Conservation (phyloP, 805 yeast species). For the Lachancea meyersii region DNA sequence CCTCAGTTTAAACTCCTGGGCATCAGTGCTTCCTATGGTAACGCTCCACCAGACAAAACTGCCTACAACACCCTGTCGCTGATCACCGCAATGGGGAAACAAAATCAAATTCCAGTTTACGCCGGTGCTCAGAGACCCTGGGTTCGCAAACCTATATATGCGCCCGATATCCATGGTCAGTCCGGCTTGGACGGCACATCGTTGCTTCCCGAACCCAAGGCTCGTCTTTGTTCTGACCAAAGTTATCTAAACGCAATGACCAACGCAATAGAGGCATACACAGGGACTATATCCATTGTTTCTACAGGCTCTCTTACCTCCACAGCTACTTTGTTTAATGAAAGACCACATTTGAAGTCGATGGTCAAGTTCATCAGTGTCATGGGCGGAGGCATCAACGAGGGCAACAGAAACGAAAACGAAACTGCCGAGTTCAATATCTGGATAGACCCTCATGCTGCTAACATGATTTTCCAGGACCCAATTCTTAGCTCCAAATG, state of each 20-base stretch:
- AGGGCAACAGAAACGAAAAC: slow-evolving; percentile 45
- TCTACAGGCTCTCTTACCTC: slow-evolving; percentile 80
- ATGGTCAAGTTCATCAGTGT: slow-evolving; percentile 51
- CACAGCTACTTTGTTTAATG: slow-evolving; percentile 47
- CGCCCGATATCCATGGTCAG: slow-evolving; percentile 65
- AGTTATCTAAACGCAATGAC: slow-evolving; percentile 39
- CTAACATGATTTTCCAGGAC: slow-evolving; percentile 49
- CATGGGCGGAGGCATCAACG: slow-evolving; percentile 65
- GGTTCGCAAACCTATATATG: slow-evolving; percentile 40
- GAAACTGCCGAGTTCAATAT: slow-evolving; percentile 69
- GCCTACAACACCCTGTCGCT: slow-evolving; percentile 64
- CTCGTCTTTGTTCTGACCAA: slow-evolving; percentile 28
- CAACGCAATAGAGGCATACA: slow-evolving; percentile 38
- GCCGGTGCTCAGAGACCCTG: slow-evolving; percentile 60
- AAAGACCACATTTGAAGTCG: slow-evolving; percentile 47
- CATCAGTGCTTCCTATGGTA: slow-evolving; percentile 72
- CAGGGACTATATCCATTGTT: slow-evolving; percentile 50
- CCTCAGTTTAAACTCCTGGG: slow-evolving; percentile 58
- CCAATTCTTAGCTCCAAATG: slow-evolving; percentile 42
- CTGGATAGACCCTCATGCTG: slow-evolving; percentile 71
- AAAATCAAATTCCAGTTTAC: slow-evolving; percentile 51
- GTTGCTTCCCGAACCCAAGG: slow-evolving; percentile 46
- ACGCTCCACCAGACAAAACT: slow-evolving; percentile 56
- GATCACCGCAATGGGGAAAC: slow-evolving; percentile 49
- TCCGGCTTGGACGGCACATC: slow-evolving; percentile 74